Evolutionary conservation across 306 rosid genomes (phyloP), one percentile per base, ranked within the genome.

Genomic region (Heteromeles arbutifolia): DNA sequence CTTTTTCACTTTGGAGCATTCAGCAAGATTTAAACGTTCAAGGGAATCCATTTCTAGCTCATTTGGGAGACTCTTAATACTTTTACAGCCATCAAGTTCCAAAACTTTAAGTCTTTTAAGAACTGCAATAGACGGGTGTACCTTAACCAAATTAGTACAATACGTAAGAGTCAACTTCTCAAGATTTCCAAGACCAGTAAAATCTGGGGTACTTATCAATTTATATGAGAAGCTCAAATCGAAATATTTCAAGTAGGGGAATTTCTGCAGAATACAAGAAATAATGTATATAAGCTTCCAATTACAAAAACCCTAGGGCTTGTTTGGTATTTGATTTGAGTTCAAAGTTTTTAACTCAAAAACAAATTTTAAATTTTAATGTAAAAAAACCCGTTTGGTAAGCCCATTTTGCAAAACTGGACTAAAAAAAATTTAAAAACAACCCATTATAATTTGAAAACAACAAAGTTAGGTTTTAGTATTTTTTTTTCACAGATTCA

Each of bases 131-230:
- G 81, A 70, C 25, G 76, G 24, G 65, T 70, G 76, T 43, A 70
- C 48, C 37, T 70, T 66, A 73, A 70, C 64, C 48, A 77, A 61
- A n/a, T 31, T 70, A 3, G 24, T 61, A 26, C 81, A 77, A 4
- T 22, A 15, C 28, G 6, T 12, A 22, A 77, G 71, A 6, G 8
- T 12, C 25, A 77, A 21, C n/a, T 8, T 32, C 65, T 48, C 32
- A 6, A 77, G 70, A 48, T 77, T 77, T 48, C 70, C 44, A 45
- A 48, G 6, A 1, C 31, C n/a, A n/a, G 76, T 52, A 9, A 77
- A 77, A 67, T 77, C 48, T n/a, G 81, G 81, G 43, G 76, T 77
- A 29, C 64, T 70, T 52, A 5, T 58, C 8, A 77, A 45, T 17
- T 77, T 68, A 0, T 22, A 52, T 17, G 81, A 70, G 13, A 14